phyloP scores from a whole-genome alignment of 805 yeast species.

The Hanseniaspora lachancei region DNA sequence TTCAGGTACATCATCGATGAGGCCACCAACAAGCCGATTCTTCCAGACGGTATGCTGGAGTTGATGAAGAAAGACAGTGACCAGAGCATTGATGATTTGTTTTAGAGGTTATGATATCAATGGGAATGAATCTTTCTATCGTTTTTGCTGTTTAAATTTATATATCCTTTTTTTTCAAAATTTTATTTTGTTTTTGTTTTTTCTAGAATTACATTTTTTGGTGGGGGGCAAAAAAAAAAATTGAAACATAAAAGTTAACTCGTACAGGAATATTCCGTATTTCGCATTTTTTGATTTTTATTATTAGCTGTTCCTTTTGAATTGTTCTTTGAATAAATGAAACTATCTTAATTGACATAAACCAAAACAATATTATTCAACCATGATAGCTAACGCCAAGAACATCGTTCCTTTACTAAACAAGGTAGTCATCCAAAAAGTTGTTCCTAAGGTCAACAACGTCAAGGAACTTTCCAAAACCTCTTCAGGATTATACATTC shows the following conservation, averaged over 20 bases:
- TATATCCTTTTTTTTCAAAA: too few relatives aligned
- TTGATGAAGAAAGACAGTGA: conserved; percentile 77
- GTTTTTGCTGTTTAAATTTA: too few relatives aligned
- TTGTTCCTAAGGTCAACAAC: conserved; percentile 50
- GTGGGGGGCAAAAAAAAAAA: too few relatives aligned
- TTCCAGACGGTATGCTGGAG: conserved; percentile 85
- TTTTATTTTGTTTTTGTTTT: too few relatives aligned
- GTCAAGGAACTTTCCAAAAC: conserved; percentile 43
- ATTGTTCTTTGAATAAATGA: too few relatives aligned
- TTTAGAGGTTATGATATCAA: background rate
- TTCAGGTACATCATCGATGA: conserved; percentile 70
- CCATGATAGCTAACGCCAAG: conserved; percentile 37
- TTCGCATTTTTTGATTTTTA: too few relatives aligned
- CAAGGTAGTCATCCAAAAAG: conserved; percentile 90
- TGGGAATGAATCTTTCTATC: too few relatives aligned
- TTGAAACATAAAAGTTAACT: too few relatives aligned
- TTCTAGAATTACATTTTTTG: too few relatives aligned
- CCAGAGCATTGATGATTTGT: conserved; percentile 55
- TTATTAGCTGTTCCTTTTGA: too few relatives aligned
- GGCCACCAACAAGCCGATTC: conserved; percentile 50
- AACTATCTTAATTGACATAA: too few relatives aligned
- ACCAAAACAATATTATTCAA: background rate
- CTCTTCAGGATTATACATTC: conserved; percentile 82
- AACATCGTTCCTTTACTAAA: conserved; percentile 85
- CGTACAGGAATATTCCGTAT: too few relatives aligned